phyloP scores from a whole-genome alignment of 2,329 filamentous ascomycete genomes.

The Aspergillus sp. region DNA sequence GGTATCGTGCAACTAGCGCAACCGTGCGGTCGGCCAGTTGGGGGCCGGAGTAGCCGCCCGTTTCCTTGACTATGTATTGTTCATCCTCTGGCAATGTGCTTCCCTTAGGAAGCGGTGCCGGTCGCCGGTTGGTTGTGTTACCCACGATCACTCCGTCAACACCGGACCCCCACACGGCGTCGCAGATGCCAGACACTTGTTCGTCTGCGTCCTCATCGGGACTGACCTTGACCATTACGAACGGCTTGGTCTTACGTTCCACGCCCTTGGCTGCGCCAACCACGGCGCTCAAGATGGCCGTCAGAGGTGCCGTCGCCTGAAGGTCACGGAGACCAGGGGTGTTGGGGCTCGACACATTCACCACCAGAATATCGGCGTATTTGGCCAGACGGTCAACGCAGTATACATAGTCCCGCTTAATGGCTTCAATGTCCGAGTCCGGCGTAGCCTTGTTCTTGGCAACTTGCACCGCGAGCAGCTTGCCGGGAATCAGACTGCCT shows the following conservation, averaged over 20 bases:
- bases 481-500: constrained; percentile 69
- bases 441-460: constrained; percentile 95
- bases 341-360: constrained; percentile 96
- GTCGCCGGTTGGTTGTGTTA: constrained; percentile 85
- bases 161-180: constrained; percentile 73
- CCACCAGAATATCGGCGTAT: constrained; percentile 93
- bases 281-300: constrained; percentile 71
- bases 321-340: constrained; percentile 84
- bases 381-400: constrained; percentile 75
- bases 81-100: constrained; percentile 61
- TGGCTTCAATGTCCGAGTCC: constrained; percentile 74
- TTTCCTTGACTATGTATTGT: constrained; percentile 61
- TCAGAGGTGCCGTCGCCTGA: constrained; percentile 77
- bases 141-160: constrained; percentile 95
- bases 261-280: constrained; percentile 67
- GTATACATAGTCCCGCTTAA: constrained; percentile 75
- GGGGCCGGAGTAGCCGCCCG: constrained; percentile 85
- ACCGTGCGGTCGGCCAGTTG: constrained; percentile 78
- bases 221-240: constrained; percentile 96
- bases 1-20: constrained; percentile 71
- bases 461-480: constrained; percentile 81
- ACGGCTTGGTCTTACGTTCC: constrained; percentile 64
- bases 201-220: constrained; percentile 84
- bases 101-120: constrained; percentile 61
- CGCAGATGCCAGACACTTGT: constrained; percentile 81